Evolutionary conservation across 2,329 filamentous ascomycete genomes (phyloP).

Genomic region (Alternaria solani): DNA sequence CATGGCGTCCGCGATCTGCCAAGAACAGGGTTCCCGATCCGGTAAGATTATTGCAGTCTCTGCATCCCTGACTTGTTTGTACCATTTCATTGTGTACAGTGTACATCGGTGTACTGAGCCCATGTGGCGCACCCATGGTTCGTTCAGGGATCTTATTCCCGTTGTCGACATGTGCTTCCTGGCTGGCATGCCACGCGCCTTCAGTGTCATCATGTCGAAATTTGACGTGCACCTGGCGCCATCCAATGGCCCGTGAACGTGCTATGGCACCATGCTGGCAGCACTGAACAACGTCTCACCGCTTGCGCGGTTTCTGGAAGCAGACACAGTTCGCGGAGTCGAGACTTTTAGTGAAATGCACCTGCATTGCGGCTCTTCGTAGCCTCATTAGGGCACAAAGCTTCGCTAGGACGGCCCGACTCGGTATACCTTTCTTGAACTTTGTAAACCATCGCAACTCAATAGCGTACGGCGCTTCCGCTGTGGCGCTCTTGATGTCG

Average conservation of each 20-base stretch:
- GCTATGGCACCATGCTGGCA: constrained; percentile 27
- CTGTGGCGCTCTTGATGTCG: constrained; percentile 5
- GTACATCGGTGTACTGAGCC: neutral
- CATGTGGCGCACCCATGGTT: constrained; percentile 9
- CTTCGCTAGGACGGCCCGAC: constrained; percentile 12
- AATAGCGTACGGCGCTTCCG: constrained; percentile 3
- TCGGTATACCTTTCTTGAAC: constrained; percentile 6
- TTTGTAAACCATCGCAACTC: neutral
- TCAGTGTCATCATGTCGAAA: constrained; percentile 25
- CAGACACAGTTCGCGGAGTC: neutral
- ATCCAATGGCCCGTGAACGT: constrained; percentile 21
- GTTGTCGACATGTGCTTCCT: constrained; percentile 1
- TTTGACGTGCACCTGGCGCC: constrained; percentile 27
- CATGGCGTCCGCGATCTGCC: constrained; percentile 16
- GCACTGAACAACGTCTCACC: constrained; percentile 20
- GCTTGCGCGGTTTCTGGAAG: constrained; percentile 10
- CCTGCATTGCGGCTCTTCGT: constrained; percentile 22
- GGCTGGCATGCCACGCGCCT: constrained; percentile 25
- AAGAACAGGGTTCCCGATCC: constrained; percentile 17
- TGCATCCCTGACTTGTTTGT: constrained; percentile 20
- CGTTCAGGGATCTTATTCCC: constrained; percentile 9
- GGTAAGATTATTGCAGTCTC: constrained; percentile 31
- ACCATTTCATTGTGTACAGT: neutral
- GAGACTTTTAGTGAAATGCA: constrained; percentile 6
- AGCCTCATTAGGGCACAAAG: constrained; percentile 10